Evolutionary conservation across 108 stramenopile species (phyloP), one percentile per base, ranked within the genome.

Genomic region (Nannochloropsis granulata): DNA sequence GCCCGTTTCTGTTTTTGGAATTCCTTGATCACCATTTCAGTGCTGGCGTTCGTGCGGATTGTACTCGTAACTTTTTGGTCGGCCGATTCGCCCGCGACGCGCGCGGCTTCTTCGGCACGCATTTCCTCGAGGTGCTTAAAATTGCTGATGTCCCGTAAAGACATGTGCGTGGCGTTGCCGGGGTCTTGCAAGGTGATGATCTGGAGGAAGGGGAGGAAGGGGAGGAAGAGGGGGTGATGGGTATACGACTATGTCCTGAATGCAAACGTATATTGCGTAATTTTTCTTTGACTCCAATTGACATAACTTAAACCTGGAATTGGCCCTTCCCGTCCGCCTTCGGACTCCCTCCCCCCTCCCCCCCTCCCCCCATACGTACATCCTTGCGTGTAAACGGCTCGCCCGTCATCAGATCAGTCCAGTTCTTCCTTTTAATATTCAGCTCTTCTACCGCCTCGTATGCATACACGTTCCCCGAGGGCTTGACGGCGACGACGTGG

Each of bases 401-500:
- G 7, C 90, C 90, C 16, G 87, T 86, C 42, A 91, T 56, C 16
- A 91, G 83, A 43, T 91, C 90, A n/a, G 84, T 84, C 82, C 84
- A 88, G 45, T 88, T 90, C 86, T 91, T 91, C 43, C 90, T 44
- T 83, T 90, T 91, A 78, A 88, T 44, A 56, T 91, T 91, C 12
- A 91, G 87, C 34, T 91, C 90, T 44, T 90, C 86, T 21, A 91
- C 90, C 16, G 90, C 90, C 24, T 91, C 89, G 8, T 82, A 90
- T 2, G 88, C 43, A 45, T 85, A 91, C 24, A 91, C 92, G 71
- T 92, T 92, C 12, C 92, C 90, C 13, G 91, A 86, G 12, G 91
- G 44, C 13, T 92, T 83, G 80, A 98, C 93, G 23, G 96, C 97
- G n/a, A 96, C 92, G 12, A 98, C 91, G 81, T 96, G 95, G 44